Percentiles rank a stretch among this genome's conserved stretches.
Conservation (phyloP, 495 filamentous ascomycete species). For the Penicillium lagena region DNA sequence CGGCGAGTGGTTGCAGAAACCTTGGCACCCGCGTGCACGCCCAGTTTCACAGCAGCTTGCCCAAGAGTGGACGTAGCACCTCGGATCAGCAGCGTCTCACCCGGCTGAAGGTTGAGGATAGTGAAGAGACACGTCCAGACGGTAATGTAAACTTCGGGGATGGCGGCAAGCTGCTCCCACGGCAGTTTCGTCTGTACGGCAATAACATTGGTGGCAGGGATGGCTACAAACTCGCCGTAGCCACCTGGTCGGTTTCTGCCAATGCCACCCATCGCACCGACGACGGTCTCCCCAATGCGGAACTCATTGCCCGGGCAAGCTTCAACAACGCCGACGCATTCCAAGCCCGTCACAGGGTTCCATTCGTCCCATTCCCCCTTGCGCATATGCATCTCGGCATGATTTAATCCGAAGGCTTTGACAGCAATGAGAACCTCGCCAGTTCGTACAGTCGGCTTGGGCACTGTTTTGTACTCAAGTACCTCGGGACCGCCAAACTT, state of each 20-base stretch:
- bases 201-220: too few relatives aligned
- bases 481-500: conserved; percentile 33
- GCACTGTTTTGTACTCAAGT: conserved; percentile 23
- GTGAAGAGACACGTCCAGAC: conserved; percentile 39
- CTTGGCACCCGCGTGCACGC: conserved; percentile 24
- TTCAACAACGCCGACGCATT: conserved; percentile 39
- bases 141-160: conserved; percentile 38
- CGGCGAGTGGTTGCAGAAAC: conserved; percentile 36
- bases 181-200: too few relatives aligned
- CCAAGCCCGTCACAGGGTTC: conserved; percentile 36
- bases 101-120: conserved; percentile 23
- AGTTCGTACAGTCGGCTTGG: conserved; percentile 19
- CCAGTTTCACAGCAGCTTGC: conserved; percentile 38
- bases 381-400: conserved; percentile 48
- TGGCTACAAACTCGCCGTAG: too few relatives aligned
- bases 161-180: conserved; percentile 20
- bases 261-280: too few relatives aligned
- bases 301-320: background rate
- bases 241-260: too few relatives aligned
- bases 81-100: conserved; percentile 32
- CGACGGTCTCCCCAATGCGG: too few relatives aligned
- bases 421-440: conserved; percentile 34
- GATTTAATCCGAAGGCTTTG: conserved; percentile 42
- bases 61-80: conserved; percentile 40
- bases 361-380: conserved; percentile 44